These are phyloP conservation scores for Dinochytrium kinnereticum DNA, from an alignment of 371 early-diverging fungal species.

Conservation along the genomic window DNA sequence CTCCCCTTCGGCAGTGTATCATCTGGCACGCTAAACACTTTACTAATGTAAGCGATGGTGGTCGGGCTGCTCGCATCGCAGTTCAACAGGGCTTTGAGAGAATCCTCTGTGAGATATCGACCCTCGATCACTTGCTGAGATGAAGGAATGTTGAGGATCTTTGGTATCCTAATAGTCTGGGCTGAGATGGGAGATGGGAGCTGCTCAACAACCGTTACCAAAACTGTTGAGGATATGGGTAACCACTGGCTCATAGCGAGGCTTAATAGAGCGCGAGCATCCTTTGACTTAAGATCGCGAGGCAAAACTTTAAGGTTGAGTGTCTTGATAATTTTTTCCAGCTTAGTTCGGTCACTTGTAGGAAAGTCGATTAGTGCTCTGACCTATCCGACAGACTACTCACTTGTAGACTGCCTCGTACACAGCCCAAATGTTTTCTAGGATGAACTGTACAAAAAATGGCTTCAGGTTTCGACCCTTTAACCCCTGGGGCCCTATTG, in stretches of 20 bases:
- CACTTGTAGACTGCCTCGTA: conserved; percentile 84
- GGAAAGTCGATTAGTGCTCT: neutral
- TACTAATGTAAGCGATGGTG: conserved; percentile 84
- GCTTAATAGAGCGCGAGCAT: conserved; percentile 72
- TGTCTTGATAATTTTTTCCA: conserved; percentile 90
- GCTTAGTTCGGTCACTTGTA: conserved; percentile 78
- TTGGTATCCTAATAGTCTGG: conserved; percentile 80
- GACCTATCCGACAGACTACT: conserved; percentile 28
- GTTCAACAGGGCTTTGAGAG: conserved; percentile 37
- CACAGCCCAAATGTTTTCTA: conserved; percentile 95
- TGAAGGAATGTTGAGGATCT: conserved; percentile 52
- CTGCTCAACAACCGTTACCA: conserved; percentile 82
- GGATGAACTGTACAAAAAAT: conserved; percentile 93
- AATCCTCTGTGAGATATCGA: too few relatives aligned
- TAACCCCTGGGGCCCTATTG: conserved; percentile 78
- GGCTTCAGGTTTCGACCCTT: conserved; percentile 86
- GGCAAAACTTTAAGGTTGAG: conserved; percentile 87
- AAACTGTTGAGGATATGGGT: conserved; percentile 52
- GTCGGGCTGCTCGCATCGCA: conserved; percentile 44
- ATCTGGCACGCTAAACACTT: conserved; percentile 87
- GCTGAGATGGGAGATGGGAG: conserved; percentile 86
- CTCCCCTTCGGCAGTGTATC: conserved; percentile 66
- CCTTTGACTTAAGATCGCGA: conserved; percentile 86
- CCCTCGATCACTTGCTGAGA: too few relatives aligned
- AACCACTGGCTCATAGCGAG: conserved; percentile 74